These are phyloP conservation scores for Phanerodontia chrysosporium DNA, from an alignment of 768 basidiomycete species.

Conservation along the genomic window DNA sequence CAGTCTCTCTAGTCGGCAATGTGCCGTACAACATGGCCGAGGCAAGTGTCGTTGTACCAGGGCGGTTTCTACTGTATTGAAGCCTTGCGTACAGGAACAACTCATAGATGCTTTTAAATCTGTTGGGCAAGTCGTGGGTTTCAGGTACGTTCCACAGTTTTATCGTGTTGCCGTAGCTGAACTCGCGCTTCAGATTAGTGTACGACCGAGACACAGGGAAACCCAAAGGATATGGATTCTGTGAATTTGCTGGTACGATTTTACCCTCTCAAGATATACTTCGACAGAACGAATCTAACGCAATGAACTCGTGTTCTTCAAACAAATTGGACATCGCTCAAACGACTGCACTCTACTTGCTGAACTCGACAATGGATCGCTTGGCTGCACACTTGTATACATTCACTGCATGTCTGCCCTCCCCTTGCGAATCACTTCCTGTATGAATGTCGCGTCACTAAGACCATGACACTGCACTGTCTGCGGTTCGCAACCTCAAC, in stretches of 20 bases:
- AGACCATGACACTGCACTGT: slow-evolving; percentile 95
- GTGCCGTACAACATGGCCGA: slow-evolving; percentile 90
- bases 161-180: slow-evolving; percentile 1
- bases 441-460: slow-evolving; percentile 9
- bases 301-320: not conserved
- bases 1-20: slow-evolving; percentile 62
- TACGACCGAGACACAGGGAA: slow-evolving; percentile 93
- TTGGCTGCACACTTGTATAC: not conserved
- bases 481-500: slow-evolving; percentile 94
- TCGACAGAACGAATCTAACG: slow-evolving; percentile 17
- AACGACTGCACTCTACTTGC: not conserved
- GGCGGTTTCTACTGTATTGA: not conserved
- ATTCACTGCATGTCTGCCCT: not conserved
- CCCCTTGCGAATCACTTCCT: not conserved
- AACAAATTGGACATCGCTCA: not conserved
- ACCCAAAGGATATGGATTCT: slow-evolving; percentile 90
- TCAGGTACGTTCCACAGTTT: slow-evolving; percentile 47
- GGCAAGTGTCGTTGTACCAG: slow-evolving; percentile 29
- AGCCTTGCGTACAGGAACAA: slow-evolving; percentile 49
- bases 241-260: slow-evolving; percentile 84
- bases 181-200: slow-evolving; percentile 52
- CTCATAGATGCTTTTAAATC: slow-evolving; percentile 86
- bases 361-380: not conserved
- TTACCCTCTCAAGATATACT: slow-evolving; percentile 21
- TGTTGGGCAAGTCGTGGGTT: slow-evolving; percentile 85